Base-by-base conservation (phyloP, 2,329 filamentous ascomycete genomes). In the Sporothrix brasiliensis region DNA sequence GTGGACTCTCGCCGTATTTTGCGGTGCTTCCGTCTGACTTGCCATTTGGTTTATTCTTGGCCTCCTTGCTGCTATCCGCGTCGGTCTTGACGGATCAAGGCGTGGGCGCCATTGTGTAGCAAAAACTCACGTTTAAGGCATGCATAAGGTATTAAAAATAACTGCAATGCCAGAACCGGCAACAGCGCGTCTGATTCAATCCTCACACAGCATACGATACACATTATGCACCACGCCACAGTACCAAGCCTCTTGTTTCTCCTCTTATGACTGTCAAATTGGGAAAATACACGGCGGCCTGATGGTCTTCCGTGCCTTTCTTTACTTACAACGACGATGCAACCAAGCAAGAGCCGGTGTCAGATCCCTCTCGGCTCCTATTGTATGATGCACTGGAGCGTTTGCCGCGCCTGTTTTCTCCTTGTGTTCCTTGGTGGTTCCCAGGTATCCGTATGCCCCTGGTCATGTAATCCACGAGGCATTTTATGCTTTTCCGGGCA, bases 141-240 rank as follows among this genome's bases (percentile, higher is more conserved):
- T 41, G 34, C 24, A 21, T 3, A 60, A 30, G 13, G 56, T n/a
- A 58, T 41, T 44, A 63, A 63, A 63, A 63, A 63, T 63, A 63
- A n/a, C 21, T 49, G 21, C 41, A 14, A 49, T 49, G 44, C 41
- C 60, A 30, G 49, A 49, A 30, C 11, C 2, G 39, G 21, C n/a
- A 24, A 27, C 24, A 60, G 21, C 4, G 39, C 5, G 34, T 41
- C 41, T 30, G 56, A 60, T 60, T 58, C 54, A 16, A 58, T 41
- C 54, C 30, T 11, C 11, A 27, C 16, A 41, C 54, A 41, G 30
- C 30, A 58, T 7, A 21, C 4, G 24, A 24, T 21, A 10, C 3
- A 4, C 27, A 30, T 30, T 4, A 14, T 53, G 50, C 50, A 27
- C 9, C 56, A 21, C 6, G 41, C 10, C 6, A 11, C 10, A 58